phyloP scores from a whole-genome alignment of 345 rosid species.

The Pistacia integerrima region DNA sequence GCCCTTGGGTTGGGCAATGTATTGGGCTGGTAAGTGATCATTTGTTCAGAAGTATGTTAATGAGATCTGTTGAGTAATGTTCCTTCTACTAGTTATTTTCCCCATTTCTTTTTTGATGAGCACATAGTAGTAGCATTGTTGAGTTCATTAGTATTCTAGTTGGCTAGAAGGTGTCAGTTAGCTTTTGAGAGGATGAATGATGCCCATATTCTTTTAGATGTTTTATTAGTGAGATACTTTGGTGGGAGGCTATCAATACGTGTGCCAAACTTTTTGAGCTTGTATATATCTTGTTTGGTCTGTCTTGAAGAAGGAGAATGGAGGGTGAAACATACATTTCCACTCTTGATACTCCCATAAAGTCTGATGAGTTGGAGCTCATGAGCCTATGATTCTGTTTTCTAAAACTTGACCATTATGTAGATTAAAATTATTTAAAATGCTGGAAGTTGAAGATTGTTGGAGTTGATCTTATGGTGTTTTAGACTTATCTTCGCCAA shows the following conservation, averaged over 20 bases:
- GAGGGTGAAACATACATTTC: not conserved
- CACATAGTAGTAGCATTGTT: not conserved
- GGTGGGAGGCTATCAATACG: not conserved
- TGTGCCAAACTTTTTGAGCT: not conserved
- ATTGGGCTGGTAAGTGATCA: slow-evolving; percentile 74
- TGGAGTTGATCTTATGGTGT: slow-evolving; percentile 7
- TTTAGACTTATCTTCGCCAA: slow-evolving; percentile 3
- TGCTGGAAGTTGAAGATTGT: not conserved
- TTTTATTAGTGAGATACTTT: not conserved
- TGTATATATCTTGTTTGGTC: not conserved
- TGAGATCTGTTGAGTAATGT: not conserved
- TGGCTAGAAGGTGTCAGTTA: not conserved
- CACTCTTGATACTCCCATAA: not conserved
- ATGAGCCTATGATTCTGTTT: not conserved
- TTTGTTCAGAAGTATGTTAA: slow-evolving; percentile 16
- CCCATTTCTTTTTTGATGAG: not conserved
- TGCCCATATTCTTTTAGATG: not conserved
- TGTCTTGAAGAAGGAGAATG: not conserved
- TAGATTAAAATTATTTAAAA: too few relatives aligned
- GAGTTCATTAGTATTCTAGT: slow-evolving; percentile 6
- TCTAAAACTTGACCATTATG: not conserved
- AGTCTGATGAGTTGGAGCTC: not conserved
- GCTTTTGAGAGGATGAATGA: not conserved
- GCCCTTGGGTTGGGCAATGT: slow-evolving; percentile 99
- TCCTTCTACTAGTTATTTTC: not conserved